Percentiles rank a stretch among this genome's conserved stretches.
Evolutionary conservation across 1,284 basidiomycete species (phyloP).

Genomic region (Malassezia restricta): DNA sequence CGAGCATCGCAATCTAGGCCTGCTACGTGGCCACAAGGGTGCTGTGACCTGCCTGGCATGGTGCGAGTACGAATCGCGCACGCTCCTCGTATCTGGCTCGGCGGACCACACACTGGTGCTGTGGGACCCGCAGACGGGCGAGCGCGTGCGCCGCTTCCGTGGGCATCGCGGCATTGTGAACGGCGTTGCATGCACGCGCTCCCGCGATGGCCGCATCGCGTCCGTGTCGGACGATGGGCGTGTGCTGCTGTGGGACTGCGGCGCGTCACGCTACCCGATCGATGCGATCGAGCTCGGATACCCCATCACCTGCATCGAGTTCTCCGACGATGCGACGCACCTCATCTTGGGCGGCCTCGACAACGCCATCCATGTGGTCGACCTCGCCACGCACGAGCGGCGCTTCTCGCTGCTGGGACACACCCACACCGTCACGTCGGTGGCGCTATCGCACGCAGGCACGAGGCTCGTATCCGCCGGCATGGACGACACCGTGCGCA

Average conservation of each 20-base stretch:
- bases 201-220: slow-evolving; percentile 23
- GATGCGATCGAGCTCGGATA: slow-evolving; percentile 39
- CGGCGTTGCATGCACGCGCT: slow-evolving; percentile 28
- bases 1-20: slow-evolving; percentile 36
- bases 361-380: slow-evolving; percentile 40
- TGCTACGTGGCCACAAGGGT: slow-evolving; percentile 34
- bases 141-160: slow-evolving; percentile 34
- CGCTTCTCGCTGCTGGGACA: slow-evolving; percentile 30
- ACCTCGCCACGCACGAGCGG: slow-evolving; percentile 27
- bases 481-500: slow-evolving; percentile 37
- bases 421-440: slow-evolving; percentile 32
- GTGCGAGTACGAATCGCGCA: slow-evolving; percentile 17
- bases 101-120: slow-evolving; percentile 41
- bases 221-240: slow-evolving; percentile 41
- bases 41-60: slow-evolving; percentile 38
- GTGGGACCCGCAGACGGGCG: slow-evolving; percentile 30
- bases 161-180: slow-evolving; percentile 42
- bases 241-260: slow-evolving; percentile 38
- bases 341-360: slow-evolving; percentile 44
- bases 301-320: slow-evolving; percentile 42
- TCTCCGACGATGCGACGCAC: slow-evolving; percentile 39
- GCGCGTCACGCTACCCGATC: slow-evolving; percentile 25
- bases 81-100: slow-evolving; percentile 34
- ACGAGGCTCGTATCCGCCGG: slow-evolving; percentile 35
- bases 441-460: slow-evolving; percentile 36